Evolutionary conservation across 495 filamentous ascomycete species (phyloP), one percentile per base, ranked within the genome.

Genomic region (Penicillium steckii): DNA sequence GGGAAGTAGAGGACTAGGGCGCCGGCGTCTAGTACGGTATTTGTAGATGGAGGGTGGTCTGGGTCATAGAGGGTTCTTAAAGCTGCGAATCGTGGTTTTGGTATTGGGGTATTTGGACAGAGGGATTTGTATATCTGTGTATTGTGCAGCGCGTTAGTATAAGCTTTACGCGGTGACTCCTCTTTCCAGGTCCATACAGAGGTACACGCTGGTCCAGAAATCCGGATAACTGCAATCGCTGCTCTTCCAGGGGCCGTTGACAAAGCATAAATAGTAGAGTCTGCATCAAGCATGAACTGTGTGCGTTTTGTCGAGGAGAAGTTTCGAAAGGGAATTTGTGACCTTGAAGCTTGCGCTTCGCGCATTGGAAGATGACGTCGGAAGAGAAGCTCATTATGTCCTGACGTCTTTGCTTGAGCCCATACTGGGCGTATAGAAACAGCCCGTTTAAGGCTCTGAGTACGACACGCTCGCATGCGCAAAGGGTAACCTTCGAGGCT

Each of bases 1-100:
- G 91, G 89, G 61, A 97, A 96, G 70, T 86, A 90, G n/a, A 98
- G 79, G 17, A 96, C 81, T 1, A 98, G 66, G 3, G 95, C 88
- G 32, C 81, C 80, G 3, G 93, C 80, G 64, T 98, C 94, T 8
- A 98, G 82, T 10, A 96, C 67, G 15, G 57, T 69, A 40, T 60
- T 62, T n/a, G 33, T 22, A 8, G 67, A 75, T 8, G 61, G 56
- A 0, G 59, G 44, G 48, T 74, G 67, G 3, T 62, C 50, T 0
- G 91, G 92, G 45, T 87, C 76, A 61, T 87, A 86, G 0, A 98
- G 75, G 0, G 87, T 88, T 48, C 93, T 85, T 7, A 97, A 70
- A 5, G 81, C 76, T 3, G 91, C 94, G 62, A 84, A 73, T 40
- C 95, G 88, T 24, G 91, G 85, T 58, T 80, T 88, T 4, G 88